Base-by-base conservation (phyloP, 371 early-diverging fungal species). In the Entomophthora muscae region DNA sequence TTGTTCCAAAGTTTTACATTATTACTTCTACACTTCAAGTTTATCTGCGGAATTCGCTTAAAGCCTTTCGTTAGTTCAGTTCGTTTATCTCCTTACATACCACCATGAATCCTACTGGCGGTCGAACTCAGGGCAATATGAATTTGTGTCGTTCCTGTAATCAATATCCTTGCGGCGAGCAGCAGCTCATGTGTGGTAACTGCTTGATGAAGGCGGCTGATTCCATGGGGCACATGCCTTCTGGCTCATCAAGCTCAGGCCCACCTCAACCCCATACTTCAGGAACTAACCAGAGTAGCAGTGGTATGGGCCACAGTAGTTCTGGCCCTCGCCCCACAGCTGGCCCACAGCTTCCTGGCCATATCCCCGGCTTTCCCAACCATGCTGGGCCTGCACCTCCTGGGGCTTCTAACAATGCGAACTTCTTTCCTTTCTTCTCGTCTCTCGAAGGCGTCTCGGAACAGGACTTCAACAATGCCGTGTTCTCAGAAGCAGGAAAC, bases 401-500 rank as follows among this genome's bases (percentile, higher is more conserved):
- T 22, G 33, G 33, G 3, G 31, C 23, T 24, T 3, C n/a, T 21
- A n/a, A n/a, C 27, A 55, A n/a, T 55, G 32, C 61, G 17, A 61
- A 61, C 42, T 62, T 62, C 22, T 62, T 62, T 29, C 51, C 51
- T 21, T 52, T 62, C 29, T 62, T 52, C 26, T 62, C 62, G 7
- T 52, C 51, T 52, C 27, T 62, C 13, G 62, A 62, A 52, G 53
- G 52, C 30, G 51, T 62, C 3, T 62, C 62, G 5, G 62, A 62
- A 29, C 62, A 62, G 27, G 62, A 62, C 10, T 62, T 62, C 29
- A 62, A 62, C 30, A 51, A 62, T 0, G 32, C 62, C 0, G 51
- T 62, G 21, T 62, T 52, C 30, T 52, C 62, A n/a, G 62, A 62
- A 29, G 62, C 52, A 13, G 62, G 62, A 21, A 62, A 62, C 53